Evolutionary conservation across 495 filamentous ascomycete genomes (phyloP).

Genomic region (Paragyromitra xinjiangensis): DNA sequence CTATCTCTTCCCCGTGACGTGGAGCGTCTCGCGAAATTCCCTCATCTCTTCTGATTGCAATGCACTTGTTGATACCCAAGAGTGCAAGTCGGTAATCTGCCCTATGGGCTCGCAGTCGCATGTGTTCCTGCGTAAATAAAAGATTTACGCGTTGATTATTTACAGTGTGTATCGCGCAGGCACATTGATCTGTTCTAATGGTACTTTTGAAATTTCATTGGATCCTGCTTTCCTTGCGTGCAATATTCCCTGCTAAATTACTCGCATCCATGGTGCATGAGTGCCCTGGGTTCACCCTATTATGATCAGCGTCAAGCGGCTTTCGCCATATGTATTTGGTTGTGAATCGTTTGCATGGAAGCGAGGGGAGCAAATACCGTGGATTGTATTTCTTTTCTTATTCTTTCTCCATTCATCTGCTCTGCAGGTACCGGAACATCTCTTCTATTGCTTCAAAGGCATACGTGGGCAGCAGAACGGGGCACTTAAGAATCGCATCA

Average conservation of each 20-base stretch:
- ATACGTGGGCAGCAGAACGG: conserved; percentile 11
- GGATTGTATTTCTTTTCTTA: neutral
- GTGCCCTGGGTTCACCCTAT: neutral
- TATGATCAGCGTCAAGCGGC: neutral
- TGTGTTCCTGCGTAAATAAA: conserved; percentile 3
- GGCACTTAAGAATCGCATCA: neutral
- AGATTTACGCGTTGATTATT: neutral
- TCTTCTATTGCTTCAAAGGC: neutral
- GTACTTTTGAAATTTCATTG: neutral
- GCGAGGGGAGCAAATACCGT: neutral
- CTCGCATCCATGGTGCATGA: neutral
- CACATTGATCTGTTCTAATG: neutral
- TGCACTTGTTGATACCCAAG: neutral
- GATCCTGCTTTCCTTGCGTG: neutral
- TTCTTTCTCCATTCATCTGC: neutral
- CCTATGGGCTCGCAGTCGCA: neutral
- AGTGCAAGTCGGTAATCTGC: neutral
- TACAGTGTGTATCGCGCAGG: neutral
- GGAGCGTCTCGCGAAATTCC: conserved; percentile 38
- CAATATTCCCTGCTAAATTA: neutral
- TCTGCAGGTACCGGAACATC: too few relatives aligned
- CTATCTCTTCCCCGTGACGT: neutral
- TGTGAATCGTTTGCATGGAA: neutral
- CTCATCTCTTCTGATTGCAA: conserved; percentile 22
- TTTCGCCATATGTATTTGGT: neutral